Base-by-base conservation (phyloP, 371 early-diverging fungal species). In the Dinochytrium kinnereticum region DNA sequence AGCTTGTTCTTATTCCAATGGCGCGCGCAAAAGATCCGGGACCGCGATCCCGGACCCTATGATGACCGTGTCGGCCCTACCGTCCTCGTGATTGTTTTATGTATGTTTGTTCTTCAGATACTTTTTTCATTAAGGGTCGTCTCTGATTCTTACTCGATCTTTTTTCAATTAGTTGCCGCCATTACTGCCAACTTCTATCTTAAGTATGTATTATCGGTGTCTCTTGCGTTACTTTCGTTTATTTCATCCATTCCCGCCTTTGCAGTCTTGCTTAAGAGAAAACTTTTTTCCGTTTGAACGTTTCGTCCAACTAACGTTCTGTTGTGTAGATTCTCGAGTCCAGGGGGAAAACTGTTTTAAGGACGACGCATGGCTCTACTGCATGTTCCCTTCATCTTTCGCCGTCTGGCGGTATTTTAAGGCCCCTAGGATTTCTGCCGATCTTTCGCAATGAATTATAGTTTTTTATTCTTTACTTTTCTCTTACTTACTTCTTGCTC, bases 1-100 rank as follows among this genome's bases (percentile, higher is more conserved):
- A 93, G 97, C 1, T 85, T 96, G 66, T 92, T 91, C 67, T 85
- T 96, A 37, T 99, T 94, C 86, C 91, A 94, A 76, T 98, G 98
- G 93, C 90, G 99, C 30, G 95, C 96, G 0, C 88, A 92, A 69
- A 83, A 80, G 80, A 83, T 85, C 69, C 73, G 79, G 34, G 81
- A 67, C 30, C 75, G 85, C 31, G 81, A 81, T 51, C 64, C 80
- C 33, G 81, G 79, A 24, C 82, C 82, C 5, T 85, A 81, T 68
- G 84, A 85, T 73, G 82, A 85, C 71, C 73, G 78, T 37, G 73
- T 78, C 24, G 86, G 95, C 26, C 98, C 98, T 26, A 91, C 94
- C 1, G 86, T 96, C 30, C 88, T 98, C 28, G 95, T 97, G 55
- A 80, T 91, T 39, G 91, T 93, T 21, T 89, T 98, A 61, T 83